Conservation (phyloP, 768 basidiomycete genomes). For the Pleurotus pulmonarius region DNA sequence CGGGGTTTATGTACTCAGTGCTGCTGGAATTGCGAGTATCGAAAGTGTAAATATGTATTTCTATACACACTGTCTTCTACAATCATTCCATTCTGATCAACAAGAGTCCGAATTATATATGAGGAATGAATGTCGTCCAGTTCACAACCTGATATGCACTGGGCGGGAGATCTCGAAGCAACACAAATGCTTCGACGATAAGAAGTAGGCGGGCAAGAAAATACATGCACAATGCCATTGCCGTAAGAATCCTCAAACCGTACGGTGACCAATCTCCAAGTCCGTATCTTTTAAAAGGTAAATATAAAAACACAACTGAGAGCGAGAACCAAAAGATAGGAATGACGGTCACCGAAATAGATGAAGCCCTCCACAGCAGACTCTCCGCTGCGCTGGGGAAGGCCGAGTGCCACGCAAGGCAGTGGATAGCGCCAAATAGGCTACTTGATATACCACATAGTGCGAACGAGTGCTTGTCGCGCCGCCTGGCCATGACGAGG, state of each 20-base stretch:
- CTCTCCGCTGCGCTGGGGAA: conserved; percentile 19
- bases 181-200: conserved; percentile 11
- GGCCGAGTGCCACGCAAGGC: conserved; percentile 21
- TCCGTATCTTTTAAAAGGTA: not conserved
- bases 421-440: conserved; percentile 22
- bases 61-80: too few species aligned
- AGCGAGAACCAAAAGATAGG: not conserved
- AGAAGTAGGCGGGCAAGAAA: conserved; percentile 10
- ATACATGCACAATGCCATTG: conserved; percentile 5
- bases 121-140: conserved; percentile 17
- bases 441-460: not conserved
- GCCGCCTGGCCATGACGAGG: not conserved
- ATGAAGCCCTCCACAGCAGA: conserved; percentile 20
- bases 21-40: too few species aligned
- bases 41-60: too few species aligned
- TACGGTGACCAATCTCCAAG: too few species aligned
- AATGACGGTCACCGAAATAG: conserved; percentile 12
- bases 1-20: too few species aligned
- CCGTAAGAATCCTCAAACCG: too few species aligned
- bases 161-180: conserved; percentile 5
- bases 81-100: too few species aligned
- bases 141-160: conserved; percentile 9
- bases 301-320: not conserved
- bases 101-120: too few species aligned
- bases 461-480: not conserved